Percentiles rank a stretch among this genome's conserved stretches.
These are phyloP conservation scores for Solanum ahanhuiri DNA, from an alignment of 257 asterid species.

Conservation along the genomic window DNA sequence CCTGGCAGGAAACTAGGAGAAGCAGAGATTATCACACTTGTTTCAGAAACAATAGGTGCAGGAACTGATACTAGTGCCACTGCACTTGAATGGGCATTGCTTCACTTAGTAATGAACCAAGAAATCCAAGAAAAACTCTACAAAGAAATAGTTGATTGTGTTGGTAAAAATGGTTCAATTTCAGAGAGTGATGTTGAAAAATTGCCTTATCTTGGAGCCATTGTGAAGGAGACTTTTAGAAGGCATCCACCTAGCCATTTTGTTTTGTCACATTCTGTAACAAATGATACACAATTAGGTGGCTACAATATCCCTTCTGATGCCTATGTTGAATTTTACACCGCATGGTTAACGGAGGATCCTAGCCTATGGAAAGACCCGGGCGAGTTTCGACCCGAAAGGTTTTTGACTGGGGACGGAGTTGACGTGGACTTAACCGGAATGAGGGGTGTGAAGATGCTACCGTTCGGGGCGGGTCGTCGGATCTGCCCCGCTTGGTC, in stretches of 20 bases:
- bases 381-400: constrained; percentile 58
- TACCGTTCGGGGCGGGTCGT: constrained; percentile 92
- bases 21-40: constrained; percentile 79
- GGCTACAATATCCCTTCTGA: constrained; percentile 82
- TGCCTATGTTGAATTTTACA: constrained; percentile 74
- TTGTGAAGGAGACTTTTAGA: constrained; percentile 68
- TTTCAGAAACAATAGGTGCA: constrained; percentile 80
- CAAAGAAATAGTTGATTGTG: constrained; percentile 48
- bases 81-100: constrained; percentile 74
- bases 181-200: constrained; percentile 60
- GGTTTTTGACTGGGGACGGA: constrained; percentile 78
- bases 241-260: constrained; percentile 91
- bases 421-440: constrained; percentile 87
- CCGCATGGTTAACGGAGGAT: constrained; percentile 88
- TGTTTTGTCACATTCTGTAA: constrained; percentile 70
- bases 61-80: constrained; percentile 98
- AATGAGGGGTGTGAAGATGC: constrained; percentile 67
- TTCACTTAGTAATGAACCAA: constrained; percentile 56
- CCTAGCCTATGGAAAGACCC: constrained; percentile 67
- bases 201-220: constrained; percentile 71
- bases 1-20: constrained; percentile 57
- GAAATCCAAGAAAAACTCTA: constrained; percentile 63
- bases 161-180: constrained; percentile 47
- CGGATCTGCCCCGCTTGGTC: constrained; percentile 96
- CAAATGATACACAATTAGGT: constrained; percentile 50